These are phyloP conservation scores for Crithidia thermophila DNA, from an alignment of 208 protist genomes.

Conservation along the genomic window DNA sequence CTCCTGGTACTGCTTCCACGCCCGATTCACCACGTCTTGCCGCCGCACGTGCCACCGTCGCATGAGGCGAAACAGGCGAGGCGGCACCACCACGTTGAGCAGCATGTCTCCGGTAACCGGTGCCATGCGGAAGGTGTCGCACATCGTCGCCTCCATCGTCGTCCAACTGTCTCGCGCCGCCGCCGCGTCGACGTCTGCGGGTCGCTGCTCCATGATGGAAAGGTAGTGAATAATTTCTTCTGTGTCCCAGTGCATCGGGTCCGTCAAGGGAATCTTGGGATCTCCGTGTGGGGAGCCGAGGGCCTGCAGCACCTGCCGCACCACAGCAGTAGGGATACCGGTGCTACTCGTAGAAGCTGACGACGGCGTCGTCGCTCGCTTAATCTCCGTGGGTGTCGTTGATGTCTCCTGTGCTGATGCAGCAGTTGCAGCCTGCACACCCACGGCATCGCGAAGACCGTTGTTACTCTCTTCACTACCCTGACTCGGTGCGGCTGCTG, in stretches of 20 bases:
- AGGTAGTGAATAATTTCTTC: conserved; percentile 66
- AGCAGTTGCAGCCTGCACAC: background rate
- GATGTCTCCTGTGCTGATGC: background rate
- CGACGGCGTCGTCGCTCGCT: background rate
- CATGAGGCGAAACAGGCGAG: conserved; percentile 74
- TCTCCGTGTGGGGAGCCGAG: conserved; percentile 62
- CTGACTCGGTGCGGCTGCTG: background rate
- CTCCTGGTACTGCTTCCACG: conserved; percentile 32
- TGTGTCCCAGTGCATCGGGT: conserved; percentile 74
- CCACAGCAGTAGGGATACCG: conserved; percentile 17
- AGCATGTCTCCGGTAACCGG: conserved; percentile 61
- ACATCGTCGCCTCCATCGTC: conserved; percentile 73
- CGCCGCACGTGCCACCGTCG: conserved; percentile 80
- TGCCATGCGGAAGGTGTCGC: conserved; percentile 69
- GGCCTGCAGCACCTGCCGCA: conserved; percentile 21
- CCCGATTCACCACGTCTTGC: conserved; percentile 37
- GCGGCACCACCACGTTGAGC: conserved; percentile 67
- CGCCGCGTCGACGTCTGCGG: conserved; percentile 2
- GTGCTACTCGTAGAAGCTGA: background rate
- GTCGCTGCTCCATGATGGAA: conserved; percentile 40
- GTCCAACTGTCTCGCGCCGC: conserved; percentile 1
- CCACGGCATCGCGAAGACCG: background rate
- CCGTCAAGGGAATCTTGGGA: conserved; percentile 39
- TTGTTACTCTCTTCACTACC: background rate
- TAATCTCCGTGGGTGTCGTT: background rate